Percentiles rank a stretch among this genome's conserved stretches.
phyloP scores from a whole-genome alignment of 2,329 filamentous ascomycete species.

The Sphaceloma murrayae region DNA sequence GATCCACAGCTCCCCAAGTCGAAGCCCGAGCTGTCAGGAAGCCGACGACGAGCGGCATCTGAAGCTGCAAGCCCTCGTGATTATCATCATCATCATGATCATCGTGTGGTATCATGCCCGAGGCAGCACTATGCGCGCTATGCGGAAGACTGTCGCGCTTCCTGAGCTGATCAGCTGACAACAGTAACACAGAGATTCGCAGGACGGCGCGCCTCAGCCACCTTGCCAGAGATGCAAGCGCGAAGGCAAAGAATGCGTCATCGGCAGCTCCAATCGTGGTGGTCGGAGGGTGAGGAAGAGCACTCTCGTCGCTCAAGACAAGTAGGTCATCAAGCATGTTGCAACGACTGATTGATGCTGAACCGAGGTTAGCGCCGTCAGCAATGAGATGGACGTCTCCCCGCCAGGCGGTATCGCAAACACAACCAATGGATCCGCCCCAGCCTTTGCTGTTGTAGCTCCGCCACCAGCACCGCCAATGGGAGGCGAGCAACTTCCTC shows the following conservation, averaged over 20 bases:
- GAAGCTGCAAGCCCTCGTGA: too few species aligned
- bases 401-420: neutral
- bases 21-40: slow-evolving; percentile 4
- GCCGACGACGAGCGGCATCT: neutral
- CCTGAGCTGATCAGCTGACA: too few species aligned
- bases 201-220: slow-evolving; percentile 40
- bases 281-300: slow-evolving; percentile 32
- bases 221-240: slow-evolving; percentile 51
- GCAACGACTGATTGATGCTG: neutral
- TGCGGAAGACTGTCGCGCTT: too few species aligned
- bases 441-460: slow-evolving; percentile 11
- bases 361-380: neutral
- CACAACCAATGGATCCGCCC: neutral
- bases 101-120: too few species aligned
- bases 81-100: too few species aligned
- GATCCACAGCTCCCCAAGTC: neutral
- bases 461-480: slow-evolving; percentile 19
- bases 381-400: neutral
- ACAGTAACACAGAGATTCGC: slow-evolving; percentile 35
- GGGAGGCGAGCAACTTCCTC: slow-evolving; percentile 25
- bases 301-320: neutral
- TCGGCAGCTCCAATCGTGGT: slow-evolving; percentile 51
- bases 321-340: neutral
- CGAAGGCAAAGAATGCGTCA: slow-evolving; percentile 49
- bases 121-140: too few species aligned